Evolutionary conservation across 441 rosid species (phyloP).

Genomic region (Populus hybrid): DNA sequence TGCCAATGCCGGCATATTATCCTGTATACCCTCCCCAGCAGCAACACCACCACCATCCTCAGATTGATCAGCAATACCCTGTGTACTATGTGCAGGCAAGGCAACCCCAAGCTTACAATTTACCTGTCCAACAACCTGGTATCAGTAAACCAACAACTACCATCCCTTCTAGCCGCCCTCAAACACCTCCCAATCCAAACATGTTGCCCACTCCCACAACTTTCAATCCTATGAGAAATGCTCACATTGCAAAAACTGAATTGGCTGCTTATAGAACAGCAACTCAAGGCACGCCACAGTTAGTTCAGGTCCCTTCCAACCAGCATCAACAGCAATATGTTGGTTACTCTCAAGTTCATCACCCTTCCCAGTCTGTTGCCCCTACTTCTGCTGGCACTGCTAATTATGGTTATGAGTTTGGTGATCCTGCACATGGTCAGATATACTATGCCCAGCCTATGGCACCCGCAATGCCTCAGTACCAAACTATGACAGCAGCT

Average conservation of each 20-base stretch:
- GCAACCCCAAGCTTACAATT: slow-evolving; percentile 59
- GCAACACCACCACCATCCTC: slow-evolving; percentile 59
- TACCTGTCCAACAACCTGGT: slow-evolving; percentile 62
- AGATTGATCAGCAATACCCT: slow-evolving; percentile 79
- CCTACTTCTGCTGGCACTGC: slow-evolving; percentile 47
- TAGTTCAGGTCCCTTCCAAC: slow-evolving; percentile 62
- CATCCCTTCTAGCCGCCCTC: slow-evolving; percentile 47
- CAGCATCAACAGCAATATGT: slow-evolving; percentile 77
- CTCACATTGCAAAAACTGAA: slow-evolving; percentile 59
- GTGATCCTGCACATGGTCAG: slow-evolving; percentile 62
- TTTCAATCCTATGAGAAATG: slow-evolving; percentile 56
- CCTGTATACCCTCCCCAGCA: slow-evolving; percentile 71
- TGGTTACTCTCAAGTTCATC: slow-evolving; percentile 77
- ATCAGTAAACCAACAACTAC: slow-evolving; percentile 46
- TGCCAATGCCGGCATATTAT: slow-evolving; percentile 65
- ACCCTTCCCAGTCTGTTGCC: slow-evolving; percentile 71
- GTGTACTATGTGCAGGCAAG: slow-evolving; percentile 63
- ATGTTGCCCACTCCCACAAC: slow-evolving; percentile 45
- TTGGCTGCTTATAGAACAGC: slow-evolving; percentile 62
- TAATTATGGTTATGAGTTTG: slow-evolving; percentile 61
- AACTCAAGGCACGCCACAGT: slow-evolving; percentile 48
- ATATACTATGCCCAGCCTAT: slow-evolving; percentile 71
- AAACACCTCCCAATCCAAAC: slow-evolving; percentile 52
- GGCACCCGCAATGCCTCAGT: slow-evolving; percentile 64
- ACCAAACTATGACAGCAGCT: slow-evolving; percentile 72